phyloP scores from a whole-genome alignment of 2,329 filamentous ascomycete genomes.

The Endoconidiophora laricicola region DNA sequence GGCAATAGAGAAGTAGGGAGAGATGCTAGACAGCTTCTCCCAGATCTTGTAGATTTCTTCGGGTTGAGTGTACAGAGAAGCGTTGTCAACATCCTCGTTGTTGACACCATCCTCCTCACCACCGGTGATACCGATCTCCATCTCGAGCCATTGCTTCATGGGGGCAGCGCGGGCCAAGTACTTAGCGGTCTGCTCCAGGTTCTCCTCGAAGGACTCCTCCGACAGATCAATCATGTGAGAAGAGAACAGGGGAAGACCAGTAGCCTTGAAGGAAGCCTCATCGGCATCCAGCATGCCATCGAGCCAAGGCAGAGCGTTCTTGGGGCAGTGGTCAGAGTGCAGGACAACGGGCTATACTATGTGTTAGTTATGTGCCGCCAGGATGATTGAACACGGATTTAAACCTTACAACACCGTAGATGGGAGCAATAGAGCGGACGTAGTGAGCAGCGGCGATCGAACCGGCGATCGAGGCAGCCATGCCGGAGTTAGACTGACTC shows the following conservation, averaged over 20 bases:
- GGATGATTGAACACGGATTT: neutral
- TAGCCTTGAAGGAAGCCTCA: constrained; percentile 85
- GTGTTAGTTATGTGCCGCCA: neutral
- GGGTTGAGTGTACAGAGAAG: constrained; percentile 90
- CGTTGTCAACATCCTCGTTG: constrained; percentile 96
- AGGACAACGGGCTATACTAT: constrained; percentile 54
- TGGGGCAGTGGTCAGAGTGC: constrained; percentile 97
- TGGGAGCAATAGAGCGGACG: constrained; percentile 72
- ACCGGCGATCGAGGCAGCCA: constrained; percentile 77
- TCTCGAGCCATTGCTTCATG: constrained; percentile 99
- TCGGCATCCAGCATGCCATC: constrained; percentile 91
- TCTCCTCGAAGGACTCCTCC: constrained; percentile 78
- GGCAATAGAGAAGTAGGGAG: constrained; percentile 92
- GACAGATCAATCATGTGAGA: constrained; percentile 98
- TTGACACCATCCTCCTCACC: constrained; percentile 93
- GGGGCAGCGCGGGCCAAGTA: constrained; percentile 90
- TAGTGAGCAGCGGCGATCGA: constrained; percentile 82
- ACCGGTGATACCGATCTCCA: constrained; percentile 78
- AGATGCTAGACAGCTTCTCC: constrained; percentile 70
- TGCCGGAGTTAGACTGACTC: constrained; percentile 65
- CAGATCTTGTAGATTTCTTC: constrained; percentile 90
- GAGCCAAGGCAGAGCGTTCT: constrained; percentile 97
- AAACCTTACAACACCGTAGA: constrained; percentile 49
- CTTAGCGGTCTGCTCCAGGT: constrained; percentile 79
- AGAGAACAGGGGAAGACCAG: constrained; percentile 80